Percentiles rank a stretch among this genome's conserved stretches.
These are phyloP conservation scores for Penicillium sp. DNA, from an alignment of 2,329 filamentous ascomycete genomes.

Conservation along the genomic window DNA sequence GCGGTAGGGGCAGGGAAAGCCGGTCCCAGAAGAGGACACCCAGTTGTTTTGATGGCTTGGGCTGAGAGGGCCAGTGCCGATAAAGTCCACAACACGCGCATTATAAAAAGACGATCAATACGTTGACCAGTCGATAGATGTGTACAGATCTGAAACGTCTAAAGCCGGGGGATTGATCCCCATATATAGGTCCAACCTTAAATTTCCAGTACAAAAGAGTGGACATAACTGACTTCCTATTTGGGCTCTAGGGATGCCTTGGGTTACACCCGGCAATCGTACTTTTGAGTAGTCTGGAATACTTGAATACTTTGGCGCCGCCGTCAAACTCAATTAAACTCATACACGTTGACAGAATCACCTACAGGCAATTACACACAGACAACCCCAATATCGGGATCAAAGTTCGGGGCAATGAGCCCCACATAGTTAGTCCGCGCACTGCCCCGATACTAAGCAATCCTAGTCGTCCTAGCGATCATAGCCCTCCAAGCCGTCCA, in stretches of 20 bases:
- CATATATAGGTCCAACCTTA: neutral
- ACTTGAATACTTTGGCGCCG: neutral
- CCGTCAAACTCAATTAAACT: neutral
- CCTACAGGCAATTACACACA: no score
- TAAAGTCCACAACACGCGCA: neutral
- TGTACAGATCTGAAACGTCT: neutral
- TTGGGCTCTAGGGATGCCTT: neutral
- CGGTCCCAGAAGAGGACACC: constrained; percentile 9
- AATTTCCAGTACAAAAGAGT: neutral
- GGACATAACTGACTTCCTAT: neutral
- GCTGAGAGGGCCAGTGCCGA: neutral
- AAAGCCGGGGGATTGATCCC: neutral
- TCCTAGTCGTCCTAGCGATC: neutral
- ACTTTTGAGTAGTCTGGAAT: neutral
- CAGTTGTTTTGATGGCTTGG: neutral
- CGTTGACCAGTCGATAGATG: neutral
- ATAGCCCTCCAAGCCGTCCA: neutral
- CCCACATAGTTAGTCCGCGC: neutral
- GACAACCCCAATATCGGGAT: neutral
- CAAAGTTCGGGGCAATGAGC: neutral
- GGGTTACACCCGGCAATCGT: neutral
- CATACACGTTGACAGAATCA: neutral
- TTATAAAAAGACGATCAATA: neutral
- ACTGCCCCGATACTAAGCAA: neutral
- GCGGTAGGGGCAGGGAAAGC: constrained; percentile 11